Base-by-base conservation (phyloP, 257 asterid species). In the Rubia yunnanensis region DNA sequence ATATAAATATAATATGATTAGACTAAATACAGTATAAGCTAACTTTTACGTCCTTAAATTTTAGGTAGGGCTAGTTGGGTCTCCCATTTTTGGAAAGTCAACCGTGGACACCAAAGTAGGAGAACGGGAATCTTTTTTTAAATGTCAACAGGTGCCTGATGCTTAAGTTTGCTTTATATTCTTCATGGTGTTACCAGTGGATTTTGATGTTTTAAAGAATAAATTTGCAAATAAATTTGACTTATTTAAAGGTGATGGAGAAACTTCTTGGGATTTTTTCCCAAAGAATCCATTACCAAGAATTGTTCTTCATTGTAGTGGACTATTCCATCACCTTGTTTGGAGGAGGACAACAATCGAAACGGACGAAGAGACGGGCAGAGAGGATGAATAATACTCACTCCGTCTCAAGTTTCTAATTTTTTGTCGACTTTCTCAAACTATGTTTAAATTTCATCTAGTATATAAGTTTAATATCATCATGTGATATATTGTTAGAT, bases 151-250 rank as follows among this genome's bases (percentile, higher is more conserved):
- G 15, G n/a, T 24, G 8, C 39, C 22, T 5, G 32, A 27, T 26
- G 14, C n/a, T 36, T 8, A 6, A 11, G 2, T 10, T 14, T 13
- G 0, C 7, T 3, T 9, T 38, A 56, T 63, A 76, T 76, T 67
- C 77, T 27, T 49, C 31, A 1, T 55, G 31, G 10, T 44, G 52
- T 17, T 28, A 17, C 26, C 15, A 17, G 69, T 66, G 60, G 65
- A 39, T 64, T 63, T 63, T 67, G 74, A 70, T 76, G 66, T 73
- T 64, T 64, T 14, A 64, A 11, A 66, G 23, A 46, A 39, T 57
- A 67, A 24, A 15, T 22, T 24, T n/a, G 31, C 60, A 62, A 44
- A 70, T 30, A 55, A 36, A 63, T 38, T 74, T 66, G 76, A 73
- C 72, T 36, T 36, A 48, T 0, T 11, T 0, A 55, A 70, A 24